These are phyloP conservation scores for Saccharata proteae DNA, from an alignment of 2,329 filamentous ascomycete genomes.

Conservation along the genomic window DNA sequence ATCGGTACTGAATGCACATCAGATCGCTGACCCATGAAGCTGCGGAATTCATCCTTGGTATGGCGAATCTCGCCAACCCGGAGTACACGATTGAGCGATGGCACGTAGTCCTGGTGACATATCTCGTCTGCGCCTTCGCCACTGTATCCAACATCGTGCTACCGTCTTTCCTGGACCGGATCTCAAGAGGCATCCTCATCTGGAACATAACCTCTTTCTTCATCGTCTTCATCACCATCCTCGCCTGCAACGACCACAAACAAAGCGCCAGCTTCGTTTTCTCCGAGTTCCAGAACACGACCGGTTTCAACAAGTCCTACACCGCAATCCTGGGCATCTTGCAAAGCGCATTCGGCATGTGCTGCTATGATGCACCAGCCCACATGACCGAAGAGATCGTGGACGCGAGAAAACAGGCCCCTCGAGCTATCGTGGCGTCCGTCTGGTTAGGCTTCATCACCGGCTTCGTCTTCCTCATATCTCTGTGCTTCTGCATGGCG, in stretches of 20 bases:
- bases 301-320: constrained; percentile 40
- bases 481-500: constrained; percentile 40
- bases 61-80: constrained; percentile 40
- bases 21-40: no score
- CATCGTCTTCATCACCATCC: constrained; percentile 38
- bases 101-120: constrained; percentile 44
- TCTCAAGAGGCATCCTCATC: constrained; percentile 37
- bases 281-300: constrained; percentile 41
- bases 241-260: constrained; percentile 42
- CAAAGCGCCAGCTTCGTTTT: constrained; percentile 45
- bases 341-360: constrained; percentile 44
- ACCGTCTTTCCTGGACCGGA: constrained; percentile 38
- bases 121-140: constrained; percentile 34
- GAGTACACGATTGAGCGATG: constrained; percentile 42
- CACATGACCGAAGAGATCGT: constrained; percentile 47
- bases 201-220: constrained; percentile 45
- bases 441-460: constrained; percentile 34
- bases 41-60: constrained; percentile 44
- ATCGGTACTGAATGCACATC: no score
- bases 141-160: constrained; percentile 38
- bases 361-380: constrained; percentile 36
- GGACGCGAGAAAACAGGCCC: constrained; percentile 38
- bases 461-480: constrained; percentile 37
- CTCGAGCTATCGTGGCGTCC: constrained; percentile 34
- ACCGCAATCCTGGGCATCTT: constrained; percentile 42